phyloP scores from a whole-genome alignment of 192 early-diverging fungal genomes.

The Umbelopsis ramanniana region DNA sequence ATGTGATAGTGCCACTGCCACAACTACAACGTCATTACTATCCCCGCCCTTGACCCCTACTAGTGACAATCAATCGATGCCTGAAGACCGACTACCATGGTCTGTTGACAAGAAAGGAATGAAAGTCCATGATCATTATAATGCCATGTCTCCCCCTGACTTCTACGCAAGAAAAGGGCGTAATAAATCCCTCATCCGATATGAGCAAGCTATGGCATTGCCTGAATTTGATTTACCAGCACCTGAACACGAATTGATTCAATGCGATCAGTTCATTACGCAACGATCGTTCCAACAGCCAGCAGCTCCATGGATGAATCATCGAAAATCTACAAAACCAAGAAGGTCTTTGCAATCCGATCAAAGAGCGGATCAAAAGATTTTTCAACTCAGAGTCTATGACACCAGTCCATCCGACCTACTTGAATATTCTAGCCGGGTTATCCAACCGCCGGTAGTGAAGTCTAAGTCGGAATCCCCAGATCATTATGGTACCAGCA shows the following conservation, averaged over 20 bases:
- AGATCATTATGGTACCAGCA: neutral
- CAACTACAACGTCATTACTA: constrained; percentile 10
- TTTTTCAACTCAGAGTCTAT: constrained; percentile 24
- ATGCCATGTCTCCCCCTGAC: constrained; percentile 2
- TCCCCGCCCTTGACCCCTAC: constrained; percentile 12
- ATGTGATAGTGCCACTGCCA: neutral
- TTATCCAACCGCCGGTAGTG: constrained; percentile 15
- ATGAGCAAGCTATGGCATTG: constrained; percentile 11
- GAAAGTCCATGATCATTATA: neutral
- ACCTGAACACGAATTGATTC: constrained; percentile 6
- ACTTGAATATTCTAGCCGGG: constrained; percentile 10
- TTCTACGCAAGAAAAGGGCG: neutral
- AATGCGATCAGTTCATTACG: constrained; percentile 4
- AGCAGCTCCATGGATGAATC: neutral
- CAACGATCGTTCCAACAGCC: neutral
- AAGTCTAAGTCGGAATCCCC: neutral
- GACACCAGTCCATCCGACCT: constrained; percentile 14
- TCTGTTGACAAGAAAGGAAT: neutral
- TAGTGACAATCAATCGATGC: constrained; percentile 15
- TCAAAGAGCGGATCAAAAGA: constrained; percentile 11
- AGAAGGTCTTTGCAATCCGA: constrained; percentile 1
- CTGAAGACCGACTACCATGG: constrained; percentile 11
- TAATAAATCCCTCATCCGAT: constrained; percentile 12
- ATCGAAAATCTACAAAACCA: constrained; percentile 4
- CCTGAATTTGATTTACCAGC: neutral